Evolutionary conservation across 2,329 filamentous ascomycete species (phyloP).

Genomic region (Sclerotinia nivalis): DNA sequence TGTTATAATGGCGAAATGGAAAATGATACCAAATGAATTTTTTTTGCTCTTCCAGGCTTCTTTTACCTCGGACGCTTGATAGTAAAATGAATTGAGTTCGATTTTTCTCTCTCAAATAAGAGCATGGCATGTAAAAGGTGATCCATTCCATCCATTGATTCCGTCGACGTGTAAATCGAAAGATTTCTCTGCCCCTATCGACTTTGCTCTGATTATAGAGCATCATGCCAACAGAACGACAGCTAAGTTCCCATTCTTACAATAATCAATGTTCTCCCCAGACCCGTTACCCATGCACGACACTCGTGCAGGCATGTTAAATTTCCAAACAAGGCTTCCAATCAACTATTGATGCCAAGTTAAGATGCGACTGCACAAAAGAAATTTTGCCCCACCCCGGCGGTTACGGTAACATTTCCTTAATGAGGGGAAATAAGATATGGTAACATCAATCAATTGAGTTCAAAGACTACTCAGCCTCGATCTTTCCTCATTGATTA

Average conservation of each 20-base stretch:
- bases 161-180: background rate
- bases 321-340: background rate
- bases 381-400: conserved; percentile 4
- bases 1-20: background rate
- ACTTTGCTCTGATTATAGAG: background rate
- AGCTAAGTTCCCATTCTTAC: background rate
- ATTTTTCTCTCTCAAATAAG: too few relatives aligned
- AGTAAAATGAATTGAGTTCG: background rate
- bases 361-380: background rate
- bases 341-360: background rate
- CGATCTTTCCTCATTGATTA: background rate
- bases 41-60: background rate
- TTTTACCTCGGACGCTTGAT: background rate
- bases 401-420: conserved; percentile 1
- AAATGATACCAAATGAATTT: conserved; percentile 12
- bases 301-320: background rate
- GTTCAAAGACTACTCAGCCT: background rate
- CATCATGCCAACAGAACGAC: background rate
- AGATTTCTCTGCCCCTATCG: too few relatives aligned
- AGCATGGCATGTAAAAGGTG: background rate
- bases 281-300: background rate
- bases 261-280: background rate
- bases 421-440: background rate
- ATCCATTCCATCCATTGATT: background rate
- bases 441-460: too few relatives aligned